These are phyloP conservation scores for Escovopsis sp. DNA, from an alignment of 2,329 filamentous ascomycete species.

Conservation along the genomic window DNA sequence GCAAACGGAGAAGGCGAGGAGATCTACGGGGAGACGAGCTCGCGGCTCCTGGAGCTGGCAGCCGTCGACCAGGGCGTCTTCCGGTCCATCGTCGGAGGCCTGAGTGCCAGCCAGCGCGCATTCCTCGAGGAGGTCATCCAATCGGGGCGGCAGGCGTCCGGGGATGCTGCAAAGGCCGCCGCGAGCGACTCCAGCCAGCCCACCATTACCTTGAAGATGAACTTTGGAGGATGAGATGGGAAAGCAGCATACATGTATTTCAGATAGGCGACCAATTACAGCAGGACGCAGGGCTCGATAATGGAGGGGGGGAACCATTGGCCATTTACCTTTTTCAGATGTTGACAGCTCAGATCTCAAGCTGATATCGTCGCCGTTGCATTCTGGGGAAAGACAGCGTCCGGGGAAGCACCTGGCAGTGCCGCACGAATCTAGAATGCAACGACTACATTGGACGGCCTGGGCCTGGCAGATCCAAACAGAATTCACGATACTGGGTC, in stretches of 20 bases:
- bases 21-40: slow-evolving; percentile 58
- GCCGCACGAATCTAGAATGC: too few species aligned
- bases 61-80: slow-evolving; percentile 60
- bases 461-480: too few species aligned
- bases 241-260: background rate
- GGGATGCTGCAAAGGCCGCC: slow-evolving; percentile 22
- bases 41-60: slow-evolving; percentile 65
- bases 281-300: background rate
- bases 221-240: slow-evolving; percentile 47
- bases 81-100: slow-evolving; percentile 52
- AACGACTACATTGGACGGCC: too few species aligned
- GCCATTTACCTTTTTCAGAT: background rate
- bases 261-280: background rate
- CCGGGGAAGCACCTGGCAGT: too few species aligned
- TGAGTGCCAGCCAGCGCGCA: slow-evolving; percentile 54
- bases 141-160: slow-evolving; percentile 37
- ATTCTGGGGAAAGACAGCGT: too few species aligned
- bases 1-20: slow-evolving; percentile 47
- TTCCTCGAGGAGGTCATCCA: slow-evolving; percentile 73
- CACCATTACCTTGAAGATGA: slow-evolving; percentile 86
- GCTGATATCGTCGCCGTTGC: background rate
- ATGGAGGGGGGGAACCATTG: too few species aligned
- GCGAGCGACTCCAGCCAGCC: slow-evolving; percentile 43
- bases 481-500: too few species aligned
- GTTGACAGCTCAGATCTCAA: background rate